phyloP scores from a whole-genome alignment of 2,329 filamentous ascomycete genomes.

The Beauveria sp. region DNA sequence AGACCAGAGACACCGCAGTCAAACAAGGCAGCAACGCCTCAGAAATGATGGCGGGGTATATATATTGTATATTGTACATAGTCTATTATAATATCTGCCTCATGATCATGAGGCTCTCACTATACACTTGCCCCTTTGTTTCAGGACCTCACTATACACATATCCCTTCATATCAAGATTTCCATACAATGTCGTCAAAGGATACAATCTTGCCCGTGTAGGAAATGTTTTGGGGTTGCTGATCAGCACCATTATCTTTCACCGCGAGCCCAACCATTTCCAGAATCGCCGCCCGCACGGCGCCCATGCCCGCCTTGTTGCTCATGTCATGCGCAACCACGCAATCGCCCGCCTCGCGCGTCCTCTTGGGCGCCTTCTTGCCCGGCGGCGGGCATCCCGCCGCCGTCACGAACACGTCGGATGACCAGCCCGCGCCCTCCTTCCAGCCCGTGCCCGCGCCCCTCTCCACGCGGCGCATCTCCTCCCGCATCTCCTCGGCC shows the following conservation, averaged over 20 bases:
- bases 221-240: slow-evolving; percentile 27
- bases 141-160: neutral
- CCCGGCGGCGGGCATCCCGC: slow-evolving; percentile 22
- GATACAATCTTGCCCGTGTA: slow-evolving; percentile 31
- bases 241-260: slow-evolving; percentile 18
- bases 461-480: slow-evolving; percentile 19
- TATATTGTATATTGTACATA: slow-evolving; percentile 9
- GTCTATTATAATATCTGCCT: slow-evolving; percentile 6
- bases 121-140: neutral
- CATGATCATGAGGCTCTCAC: neutral
- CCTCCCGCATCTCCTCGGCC: slow-evolving; percentile 20
- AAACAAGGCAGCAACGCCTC: slow-evolving; percentile 5
- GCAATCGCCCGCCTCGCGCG: too few species aligned
- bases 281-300: slow-evolving; percentile 31
- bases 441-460: slow-evolving; percentile 21
- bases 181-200: slow-evolving; percentile 33
- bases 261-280: slow-evolving; percentile 32
- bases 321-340: slow-evolving; percentile 15
- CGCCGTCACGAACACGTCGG: slow-evolving; percentile 29
- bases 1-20: slow-evolving; percentile 29
- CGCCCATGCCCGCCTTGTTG: slow-evolving; percentile 32
- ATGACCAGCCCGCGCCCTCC: slow-evolving; percentile 21
- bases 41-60: neutral
- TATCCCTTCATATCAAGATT: slow-evolving; percentile 9
- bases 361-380: too few species aligned